Base-by-base conservation (phyloP, 371 early-diverging fungal species). In the Syncephalis plumigaleata region DNA sequence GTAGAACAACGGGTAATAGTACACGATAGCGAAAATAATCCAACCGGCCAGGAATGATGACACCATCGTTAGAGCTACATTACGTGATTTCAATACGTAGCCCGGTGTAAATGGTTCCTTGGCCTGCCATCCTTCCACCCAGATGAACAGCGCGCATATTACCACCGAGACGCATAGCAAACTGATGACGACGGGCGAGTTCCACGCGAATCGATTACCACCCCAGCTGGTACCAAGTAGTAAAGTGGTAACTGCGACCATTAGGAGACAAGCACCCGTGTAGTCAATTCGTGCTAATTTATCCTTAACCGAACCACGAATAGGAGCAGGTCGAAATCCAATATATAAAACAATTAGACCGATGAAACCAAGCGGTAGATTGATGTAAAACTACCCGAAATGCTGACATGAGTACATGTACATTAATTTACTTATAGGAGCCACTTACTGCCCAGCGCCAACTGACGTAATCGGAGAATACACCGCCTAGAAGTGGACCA, bases 401-500 rank as follows among this genome's bases (percentile, higher is more conserved):
- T n/a, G n/a, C 8, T 18, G 40, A n/a, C 37, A 11, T 9, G 37
- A n/a, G 2, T n/a, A n/a, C n/a, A n/a, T n/a, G n/a, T n/a, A n/a
- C n/a, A n/a, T n/a, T n/a, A n/a, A n/a, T n/a, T n/a, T 31, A 11
- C 31, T 7, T 31, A 31, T 31, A 7, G 4, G 11, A 31, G 4
- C 11, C 11, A 31, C 31, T 31, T 31, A 31, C 31, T 31, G 73
- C 71, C 69, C 81, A 81, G 23, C 64, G 54, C 67, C 70, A 67
- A 23, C 58, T 65, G 21, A 53, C 54, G 27, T 70, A 50, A 49
- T 80, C 74, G 4, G 77, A 60, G 39, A 87, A 77, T 1, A 72
- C 74, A 25, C 86, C 87, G 38, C 85, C 87, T 55, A 75, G 23
- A 11, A 82, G 53, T 1, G 86, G 86, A 8, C 86, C 88, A 11